Base-by-base conservation (phyloP, 768 basidiomycete genomes). In the Naganishia vaughanmartiniae region DNA sequence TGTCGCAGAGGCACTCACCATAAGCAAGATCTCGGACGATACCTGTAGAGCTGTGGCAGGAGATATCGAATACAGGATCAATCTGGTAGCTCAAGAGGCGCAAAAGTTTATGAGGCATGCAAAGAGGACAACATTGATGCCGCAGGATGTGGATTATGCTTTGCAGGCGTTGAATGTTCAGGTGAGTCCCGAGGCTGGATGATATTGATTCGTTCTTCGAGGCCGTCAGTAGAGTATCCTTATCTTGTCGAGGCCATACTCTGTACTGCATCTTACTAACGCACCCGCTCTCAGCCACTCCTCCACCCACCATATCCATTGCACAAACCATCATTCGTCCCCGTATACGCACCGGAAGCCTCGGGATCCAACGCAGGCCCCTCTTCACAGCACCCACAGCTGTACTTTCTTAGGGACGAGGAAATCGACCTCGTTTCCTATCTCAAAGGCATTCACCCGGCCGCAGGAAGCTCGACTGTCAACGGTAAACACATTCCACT, bases 81-180 rank as follows among this genome's bases (percentile, higher is more conserved):
- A 95, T 81, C 92, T 98, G 79, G 89, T 98, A 51, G 86, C 69
- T 17, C 83, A 94, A 90, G 95, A 98, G 86, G 93, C 95, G 11
- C 89, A 93, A 30, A 90, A 94, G 65, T 99, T 95, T 82, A 96
- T 95, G 91, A 87, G 93, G 28, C 93, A 98, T 81, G 90, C 90
- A 7, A 87, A 91, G 69, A 85, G 96, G 67, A 92, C 90, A n/a
- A 90, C 90, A 0, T 85, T 99, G 80, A 90, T 88, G 11, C 90
- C 93, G 7, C 85, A 88, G 28, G 96, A 99, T 82, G 88, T 98
- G 69, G 94, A 97, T 81, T 89, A 91, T 73, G 96, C 96, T 0
- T 84, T 99, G 56, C 91, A 92, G 72, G 92, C 91, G 1, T 86
- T 95, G 54, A 98, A 97, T 83, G 92, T 98, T 74, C 96, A 98